Conservation (phyloP, 805 yeast genomes). For the Candida arabinofermentans region DNA sequence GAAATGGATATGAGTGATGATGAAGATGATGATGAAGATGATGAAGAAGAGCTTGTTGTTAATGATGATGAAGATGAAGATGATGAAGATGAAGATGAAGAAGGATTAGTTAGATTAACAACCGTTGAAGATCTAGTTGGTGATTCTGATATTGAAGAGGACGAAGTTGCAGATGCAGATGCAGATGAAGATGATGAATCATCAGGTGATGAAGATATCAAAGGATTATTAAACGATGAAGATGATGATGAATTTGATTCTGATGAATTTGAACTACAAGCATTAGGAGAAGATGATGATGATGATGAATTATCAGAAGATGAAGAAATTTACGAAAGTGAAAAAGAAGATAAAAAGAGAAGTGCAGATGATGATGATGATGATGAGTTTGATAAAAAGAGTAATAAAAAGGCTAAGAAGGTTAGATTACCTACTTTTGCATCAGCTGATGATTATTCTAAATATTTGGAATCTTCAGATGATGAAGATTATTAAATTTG, state of each 20-base stretch:
- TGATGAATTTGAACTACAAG: constrained; percentile 28
- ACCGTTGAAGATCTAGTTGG: constrained; percentile 30
- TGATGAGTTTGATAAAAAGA: constrained; percentile 8
- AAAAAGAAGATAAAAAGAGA: constrained; percentile 17
- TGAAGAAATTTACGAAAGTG: constrained; percentile 8
- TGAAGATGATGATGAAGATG: constrained; percentile 28
- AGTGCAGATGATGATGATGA: constrained; percentile 12
- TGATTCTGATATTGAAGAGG: constrained; percentile 33
- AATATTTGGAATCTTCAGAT: constrained; percentile 64
- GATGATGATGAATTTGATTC: constrained; percentile 19
- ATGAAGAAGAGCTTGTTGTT: constrained; percentile 20
- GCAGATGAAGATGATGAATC: constrained; percentile 20
- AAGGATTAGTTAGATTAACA: constrained; percentile 25
- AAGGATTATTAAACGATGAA: constrained; percentile 18
- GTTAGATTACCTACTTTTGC: constrained; percentile 81
- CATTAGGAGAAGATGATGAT: constrained; percentile 22
- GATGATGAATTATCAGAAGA: constrained; percentile 22
- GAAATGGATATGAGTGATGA: constrained; percentile 36
- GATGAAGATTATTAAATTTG: constrained; percentile 31
- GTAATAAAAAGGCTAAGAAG: constrained; percentile 43
- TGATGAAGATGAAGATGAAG: constrained; percentile 33
- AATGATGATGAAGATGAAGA: constrained; percentile 30
- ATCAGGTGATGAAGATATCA: constrained; percentile 26
- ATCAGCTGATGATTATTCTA: constrained; percentile 80
- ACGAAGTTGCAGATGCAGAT: constrained; percentile 28